A percentile compares a stretch with the other conserved stretches of the same genome.
Conservation (phyloP, 257 asterid species). For the Henckelia pumila region DNA sequence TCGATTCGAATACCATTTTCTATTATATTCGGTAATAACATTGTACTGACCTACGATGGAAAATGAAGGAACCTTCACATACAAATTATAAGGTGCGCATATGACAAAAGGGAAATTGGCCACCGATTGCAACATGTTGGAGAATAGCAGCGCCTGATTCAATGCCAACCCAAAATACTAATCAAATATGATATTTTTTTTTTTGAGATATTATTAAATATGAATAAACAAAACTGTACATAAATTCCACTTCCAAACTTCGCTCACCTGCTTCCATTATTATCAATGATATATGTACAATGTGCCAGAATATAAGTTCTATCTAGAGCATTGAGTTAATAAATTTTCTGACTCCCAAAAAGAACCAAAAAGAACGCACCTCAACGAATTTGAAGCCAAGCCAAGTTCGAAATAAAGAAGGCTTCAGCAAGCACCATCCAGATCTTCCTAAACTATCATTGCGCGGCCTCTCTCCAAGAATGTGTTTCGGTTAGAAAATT, state of each 20-base stretch:
- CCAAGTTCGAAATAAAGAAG: neutral
- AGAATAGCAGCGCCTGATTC: neutral
- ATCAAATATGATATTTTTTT: too few species aligned
- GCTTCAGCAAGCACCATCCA: conserved; percentile 33
- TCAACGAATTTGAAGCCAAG: conserved; percentile 31
- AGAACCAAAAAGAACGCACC: conserved; percentile 29
- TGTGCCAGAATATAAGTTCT: conserved; percentile 16
- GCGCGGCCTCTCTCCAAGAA: conserved; percentile 27
- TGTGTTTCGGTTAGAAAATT: conserved; percentile 38
- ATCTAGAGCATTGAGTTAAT: conserved; percentile 17
- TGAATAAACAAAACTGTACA: neutral
- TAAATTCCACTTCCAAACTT: neutral
- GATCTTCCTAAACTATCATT: conserved; percentile 13
- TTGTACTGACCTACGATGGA: too few species aligned
- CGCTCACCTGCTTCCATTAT: conserved; percentile 16
- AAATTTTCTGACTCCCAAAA: conserved; percentile 6
- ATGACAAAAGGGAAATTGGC: neutral
- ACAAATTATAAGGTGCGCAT: too few species aligned
- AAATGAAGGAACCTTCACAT: too few species aligned
- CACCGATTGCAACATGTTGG: neutral
- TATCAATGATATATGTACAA: conserved; percentile 29
- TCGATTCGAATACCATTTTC: too few species aligned
- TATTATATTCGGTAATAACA: too few species aligned
- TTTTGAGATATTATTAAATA: too few species aligned
- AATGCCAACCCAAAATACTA: neutral